Conservation (phyloP, 768 basidiomycete species). For the Rhodotorula babjevae region DNA sequence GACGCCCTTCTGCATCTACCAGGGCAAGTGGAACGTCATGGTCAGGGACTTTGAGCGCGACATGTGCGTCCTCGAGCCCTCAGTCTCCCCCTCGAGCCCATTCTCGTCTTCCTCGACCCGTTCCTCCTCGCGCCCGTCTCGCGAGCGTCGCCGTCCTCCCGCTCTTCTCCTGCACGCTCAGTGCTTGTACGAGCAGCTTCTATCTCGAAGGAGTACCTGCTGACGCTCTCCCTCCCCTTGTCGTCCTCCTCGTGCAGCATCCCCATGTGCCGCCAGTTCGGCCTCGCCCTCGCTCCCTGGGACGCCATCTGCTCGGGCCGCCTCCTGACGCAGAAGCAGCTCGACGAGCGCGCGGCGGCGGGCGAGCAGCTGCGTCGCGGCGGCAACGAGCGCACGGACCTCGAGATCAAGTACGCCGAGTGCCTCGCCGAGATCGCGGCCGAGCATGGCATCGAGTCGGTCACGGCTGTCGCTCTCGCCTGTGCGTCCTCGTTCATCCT, state of each 20-base stretch:
- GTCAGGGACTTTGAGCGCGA: conserved; percentile 56
- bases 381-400: conserved; percentile 14
- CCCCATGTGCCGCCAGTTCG: conserved; percentile 19
- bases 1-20: conserved; percentile 58
- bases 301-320: conserved; percentile 18
- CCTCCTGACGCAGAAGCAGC: conserved; percentile 16
- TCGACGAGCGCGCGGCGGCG: conserved; percentile 22
- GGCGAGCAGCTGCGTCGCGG: conserved; percentile 22
- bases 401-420: conserved; percentile 2
- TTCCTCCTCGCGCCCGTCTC: no score
- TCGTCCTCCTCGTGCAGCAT: neutral
- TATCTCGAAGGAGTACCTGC: neutral
- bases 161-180: no score
- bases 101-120: no score
- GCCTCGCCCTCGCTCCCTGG: conserved; percentile 21
- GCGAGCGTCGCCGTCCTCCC: no score
- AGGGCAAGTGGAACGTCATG: conserved; percentile 53
- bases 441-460: neutral
- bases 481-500: conserved; percentile 46
- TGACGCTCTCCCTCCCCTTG: neutral
- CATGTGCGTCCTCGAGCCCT: conserved; percentile 44
- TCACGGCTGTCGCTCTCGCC: conserved; percentile 7
- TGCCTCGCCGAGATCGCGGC: neutral
- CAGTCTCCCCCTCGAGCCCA: no score
- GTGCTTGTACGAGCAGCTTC: no score